These are phyloP conservation scores for Pleurotus cornucopiae DNA, from an alignment of 768 basidiomycete species.

Conservation along the genomic window DNA sequence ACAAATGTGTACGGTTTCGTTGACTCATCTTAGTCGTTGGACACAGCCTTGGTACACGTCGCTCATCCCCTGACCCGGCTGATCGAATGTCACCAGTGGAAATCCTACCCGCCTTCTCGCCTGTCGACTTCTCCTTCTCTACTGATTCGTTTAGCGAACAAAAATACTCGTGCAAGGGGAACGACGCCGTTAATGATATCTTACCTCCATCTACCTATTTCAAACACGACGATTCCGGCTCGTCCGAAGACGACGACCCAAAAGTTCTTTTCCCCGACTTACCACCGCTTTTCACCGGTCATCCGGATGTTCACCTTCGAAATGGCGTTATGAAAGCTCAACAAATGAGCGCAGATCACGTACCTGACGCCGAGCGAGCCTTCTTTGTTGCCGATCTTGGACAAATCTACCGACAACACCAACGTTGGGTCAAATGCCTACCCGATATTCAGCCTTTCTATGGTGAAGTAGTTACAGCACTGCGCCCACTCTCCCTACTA, in stretches of 20 bases:
- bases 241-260: constrained; percentile 25
- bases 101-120: constrained; percentile 34
- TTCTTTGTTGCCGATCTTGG: constrained; percentile 96
- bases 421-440: constrained; percentile 74
- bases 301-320: constrained; percentile 70
- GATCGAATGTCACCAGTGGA: constrained; percentile 57
- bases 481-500: constrained; percentile 13
- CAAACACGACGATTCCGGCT: not conserved
- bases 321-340: constrained; percentile 71
- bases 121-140: constrained; percentile 28
- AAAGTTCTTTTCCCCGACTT: constrained; percentile 55
- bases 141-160: constrained; percentile 15
- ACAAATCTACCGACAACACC: constrained; percentile 80
- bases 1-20: not conserved
- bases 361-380: constrained; percentile 82
- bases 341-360: constrained; percentile 43
- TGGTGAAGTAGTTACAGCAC: constrained; percentile 49
- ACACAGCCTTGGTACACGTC: constrained; percentile 15
- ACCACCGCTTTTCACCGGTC: constrained; percentile 64
- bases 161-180: constrained; percentile 55
- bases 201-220: constrained; percentile 44
- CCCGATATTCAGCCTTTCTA: constrained; percentile 92
- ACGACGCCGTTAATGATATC: constrained; percentile 27
- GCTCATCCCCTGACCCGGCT: constrained; percentile 15
- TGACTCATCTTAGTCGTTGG: not conserved